Base-by-base conservation (phyloP, 306 rosid species). In the Citrullus colocynthis region DNA sequence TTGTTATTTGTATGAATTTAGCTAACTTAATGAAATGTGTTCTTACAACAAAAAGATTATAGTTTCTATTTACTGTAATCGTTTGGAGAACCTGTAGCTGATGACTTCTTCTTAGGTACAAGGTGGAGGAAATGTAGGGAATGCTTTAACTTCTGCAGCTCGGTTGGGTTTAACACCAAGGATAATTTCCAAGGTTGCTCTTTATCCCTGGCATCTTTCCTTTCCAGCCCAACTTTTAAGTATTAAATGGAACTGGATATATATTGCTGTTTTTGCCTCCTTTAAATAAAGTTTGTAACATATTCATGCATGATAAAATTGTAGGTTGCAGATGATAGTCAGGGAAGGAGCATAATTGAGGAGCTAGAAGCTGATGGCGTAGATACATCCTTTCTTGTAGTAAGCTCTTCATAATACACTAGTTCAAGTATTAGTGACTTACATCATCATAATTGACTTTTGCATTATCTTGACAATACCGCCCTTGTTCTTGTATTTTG, bases 61-160 rank as follows among this genome's bases (percentile, higher is more conserved):
- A 17, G 16, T 54, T 52, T 74, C 48, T 34, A 74, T 49, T 15
- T 36, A 51, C 48, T 30, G 28, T 74, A 30, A 17, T 18, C 61
- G 6, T 73, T 34, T 13, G 39, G 77, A 48, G 18, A 54, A 67
- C 36, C 34, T 4, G 44, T 51, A 15, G 28, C 66, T 12, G 58
- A 13, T 58, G 80, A 57, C 80, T 80, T 82, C 78, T 83, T 63
- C 79, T 24, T 80, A 95, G 99, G 89, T 95, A 54, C 88, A 89
- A 85, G 99, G 99, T 74, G 99, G 99, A 7, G 99, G 99, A 67
- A 95, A 92, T 61, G 87, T 75, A 0, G 95, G 92, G 75, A 92
- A 95, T 85, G 91, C 97, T 66, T 78, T 95, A 60, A 89, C 97
- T 66, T 88, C 97, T 82, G 93, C 86, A 39, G 89, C 97, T 51